Base-by-base conservation (phyloP, 1,139 yeast genomes). In the Taphrina flavorubra region DNA sequence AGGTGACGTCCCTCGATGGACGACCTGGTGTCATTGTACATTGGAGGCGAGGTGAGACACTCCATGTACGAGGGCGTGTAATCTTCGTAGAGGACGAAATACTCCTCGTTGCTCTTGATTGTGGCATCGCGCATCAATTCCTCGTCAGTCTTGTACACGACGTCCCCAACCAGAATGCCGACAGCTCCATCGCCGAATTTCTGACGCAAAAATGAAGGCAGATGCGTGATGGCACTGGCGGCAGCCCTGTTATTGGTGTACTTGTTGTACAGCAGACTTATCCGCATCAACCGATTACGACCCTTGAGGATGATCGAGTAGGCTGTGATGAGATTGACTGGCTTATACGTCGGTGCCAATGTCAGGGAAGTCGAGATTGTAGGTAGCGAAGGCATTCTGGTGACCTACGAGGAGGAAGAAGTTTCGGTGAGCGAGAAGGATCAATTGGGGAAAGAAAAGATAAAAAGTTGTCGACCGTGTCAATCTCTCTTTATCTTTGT, bases 251-350 rank as follows among this genome's bases (percentile, higher is more conserved):
- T 51, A 16, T 63, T 63, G 11, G 60, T 55, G 55, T 44, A 20
- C 36, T 39, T 34, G 44, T 63, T 63, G 61, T 39, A 63, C 34
- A 63, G 46, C 39, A 63, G 59, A 31, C 37, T 55, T 56, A 63
- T 47, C 25, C 67, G 47, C 13, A 63, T 42, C 14, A 34, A 20
- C 8, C 67, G 60, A 37, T 63, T 57, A 39, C 67, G 51, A 1
- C 58, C 67, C 56, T 53, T 63, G 40, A 63, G 61, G 20, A 63
- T 25, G 56, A 63, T 55, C 13, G 67, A 63, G 31, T 37, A 63
- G 36, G 67, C 34, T 10, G 55, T 63, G 47, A 63, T 39, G 51
- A 63, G 51, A 8, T 63, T 56, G 59, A 62, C 46, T 3, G 66
- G 59, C 49, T 60, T 60, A 10, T 49, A 39, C 3, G 46, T 16